Conservation (phyloP, 1,284 basidiomycete genomes). For the Trichosporon sp. region DNA sequence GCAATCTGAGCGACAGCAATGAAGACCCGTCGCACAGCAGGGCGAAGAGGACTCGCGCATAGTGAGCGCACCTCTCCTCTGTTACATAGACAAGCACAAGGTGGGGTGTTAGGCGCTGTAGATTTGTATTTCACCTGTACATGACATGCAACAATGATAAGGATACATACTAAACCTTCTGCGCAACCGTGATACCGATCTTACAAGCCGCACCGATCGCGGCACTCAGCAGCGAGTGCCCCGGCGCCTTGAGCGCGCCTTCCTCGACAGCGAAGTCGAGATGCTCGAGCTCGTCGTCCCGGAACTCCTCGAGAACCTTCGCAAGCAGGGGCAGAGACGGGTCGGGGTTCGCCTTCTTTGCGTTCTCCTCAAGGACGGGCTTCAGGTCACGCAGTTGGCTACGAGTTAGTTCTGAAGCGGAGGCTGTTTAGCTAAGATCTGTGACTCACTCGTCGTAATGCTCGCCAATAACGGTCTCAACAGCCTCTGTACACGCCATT, state of each 20-base stretch:
- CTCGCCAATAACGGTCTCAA: conserved; percentile 96
- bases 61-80: background rate
- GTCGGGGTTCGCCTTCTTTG: conserved; percentile 60
- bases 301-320: conserved; percentile 77
- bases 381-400: conserved; percentile 49
- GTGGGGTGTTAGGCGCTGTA: background rate
- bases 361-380: conserved; percentile 37
- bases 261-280: conserved; percentile 89
- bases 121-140: conserved; percentile 16
- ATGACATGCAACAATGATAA: conserved; percentile 18
- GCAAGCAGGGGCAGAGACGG: conserved; percentile 77
- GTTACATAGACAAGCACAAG: background rate
- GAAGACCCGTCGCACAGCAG: conserved; percentile 5
- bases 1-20: background rate
- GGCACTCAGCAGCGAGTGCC: conserved; percentile 84
- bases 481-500: conserved; percentile 97
- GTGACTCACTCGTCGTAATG: conserved; percentile 90
- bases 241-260: conserved; percentile 86
- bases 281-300: conserved; percentile 94
- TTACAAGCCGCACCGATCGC: conserved; percentile 84
- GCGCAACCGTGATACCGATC: conserved; percentile 85
- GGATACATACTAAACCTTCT: conserved; percentile 63
- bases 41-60: conserved; percentile 15
- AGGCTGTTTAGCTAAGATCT: too few species aligned
- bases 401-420: conserved; percentile 1